These are phyloP conservation scores for Lathyrus tuberosus DNA, from an alignment of 306 rosid genomes.

Conservation along the genomic window DNA sequence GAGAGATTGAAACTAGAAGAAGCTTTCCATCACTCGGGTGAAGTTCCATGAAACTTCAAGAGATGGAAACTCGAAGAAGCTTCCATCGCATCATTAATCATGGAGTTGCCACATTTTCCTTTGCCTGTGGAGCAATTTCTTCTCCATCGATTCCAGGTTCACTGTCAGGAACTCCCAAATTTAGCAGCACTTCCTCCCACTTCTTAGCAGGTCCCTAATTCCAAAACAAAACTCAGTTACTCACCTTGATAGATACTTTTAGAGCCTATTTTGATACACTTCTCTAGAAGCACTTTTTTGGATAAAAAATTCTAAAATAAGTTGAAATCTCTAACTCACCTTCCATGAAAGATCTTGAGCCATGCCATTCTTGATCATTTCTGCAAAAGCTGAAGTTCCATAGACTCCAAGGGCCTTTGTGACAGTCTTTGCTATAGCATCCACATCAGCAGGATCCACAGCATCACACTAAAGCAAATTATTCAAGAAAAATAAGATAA, in stretches of 20 bases:
- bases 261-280: not conserved
- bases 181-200: constrained; percentile 74
- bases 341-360: constrained; percentile 87
- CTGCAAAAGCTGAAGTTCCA: constrained; percentile 61
- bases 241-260: not conserved
- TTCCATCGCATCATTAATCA: constrained; percentile 40
- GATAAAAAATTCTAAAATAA: not conserved
- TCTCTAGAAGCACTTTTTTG: not conserved
- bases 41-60: constrained; percentile 23
- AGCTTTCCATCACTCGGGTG: constrained; percentile 8
- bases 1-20: constrained; percentile 4
- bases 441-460: constrained; percentile 68
- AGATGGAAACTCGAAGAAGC: constrained; percentile 5
- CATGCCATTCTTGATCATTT: constrained; percentile 73
- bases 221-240: constrained; percentile 28
- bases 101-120: constrained; percentile 73
- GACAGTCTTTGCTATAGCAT: constrained; percentile 58
- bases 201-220: constrained; percentile 72
- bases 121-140: constrained; percentile 78
- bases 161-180: constrained; percentile 62
- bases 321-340: constrained; percentile 48
- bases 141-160: constrained; percentile 69
- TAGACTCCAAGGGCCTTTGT: constrained; percentile 53
- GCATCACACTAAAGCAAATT: constrained; percentile 63
- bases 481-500: not conserved